These are phyloP conservation scores for Mycotypha africana DNA, from an alignment of 371 early-diverging fungal species.

Conservation along the genomic window DNA sequence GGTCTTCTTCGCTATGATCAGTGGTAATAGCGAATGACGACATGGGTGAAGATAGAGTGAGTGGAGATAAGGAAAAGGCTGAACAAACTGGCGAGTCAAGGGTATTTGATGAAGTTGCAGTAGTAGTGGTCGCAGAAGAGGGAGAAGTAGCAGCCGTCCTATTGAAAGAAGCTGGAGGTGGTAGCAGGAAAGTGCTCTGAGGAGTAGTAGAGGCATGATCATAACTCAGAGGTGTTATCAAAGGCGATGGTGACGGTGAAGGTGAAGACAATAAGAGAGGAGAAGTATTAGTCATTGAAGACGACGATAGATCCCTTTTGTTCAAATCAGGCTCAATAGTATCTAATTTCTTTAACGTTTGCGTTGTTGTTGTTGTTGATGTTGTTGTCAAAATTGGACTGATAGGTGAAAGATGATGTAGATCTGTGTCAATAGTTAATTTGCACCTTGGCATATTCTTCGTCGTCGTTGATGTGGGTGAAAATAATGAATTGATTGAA, in stretches of 20 bases:
- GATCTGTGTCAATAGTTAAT: too few species aligned
- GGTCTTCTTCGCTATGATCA: not conserved
- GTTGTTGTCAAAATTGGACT: not conserved
- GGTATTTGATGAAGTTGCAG: conserved; percentile 6
- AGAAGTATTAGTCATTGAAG: too few species aligned
- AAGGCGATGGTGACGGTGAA: conserved; percentile 13
- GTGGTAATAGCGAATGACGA: not conserved
- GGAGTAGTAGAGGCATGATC: too few species aligned
- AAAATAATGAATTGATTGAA: conserved; percentile 9
- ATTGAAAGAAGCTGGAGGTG: conserved; percentile 7
- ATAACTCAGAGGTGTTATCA: conserved; percentile 10
- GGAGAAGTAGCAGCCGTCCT: conserved; percentile 9
- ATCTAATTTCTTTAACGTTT: conserved; percentile 3
- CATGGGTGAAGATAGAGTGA: conserved; percentile 12
- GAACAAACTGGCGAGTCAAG: too few species aligned
- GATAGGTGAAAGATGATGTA: conserved; percentile 7
- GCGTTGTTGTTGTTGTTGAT: not conserved
- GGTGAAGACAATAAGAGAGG: conserved; percentile 14
- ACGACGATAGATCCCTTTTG: not conserved
- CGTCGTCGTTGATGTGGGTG: conserved; percentile 1
- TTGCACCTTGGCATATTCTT: not conserved
- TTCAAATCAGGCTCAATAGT: conserved; percentile 11
- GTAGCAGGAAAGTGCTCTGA: conserved; percentile 6
- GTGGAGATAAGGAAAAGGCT: conserved; percentile 24
- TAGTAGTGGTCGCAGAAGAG: conserved; percentile 7